Conservation (phyloP, 2,329 filamentous ascomycete genomes). For the Nigrospora sphaerica region DNA sequence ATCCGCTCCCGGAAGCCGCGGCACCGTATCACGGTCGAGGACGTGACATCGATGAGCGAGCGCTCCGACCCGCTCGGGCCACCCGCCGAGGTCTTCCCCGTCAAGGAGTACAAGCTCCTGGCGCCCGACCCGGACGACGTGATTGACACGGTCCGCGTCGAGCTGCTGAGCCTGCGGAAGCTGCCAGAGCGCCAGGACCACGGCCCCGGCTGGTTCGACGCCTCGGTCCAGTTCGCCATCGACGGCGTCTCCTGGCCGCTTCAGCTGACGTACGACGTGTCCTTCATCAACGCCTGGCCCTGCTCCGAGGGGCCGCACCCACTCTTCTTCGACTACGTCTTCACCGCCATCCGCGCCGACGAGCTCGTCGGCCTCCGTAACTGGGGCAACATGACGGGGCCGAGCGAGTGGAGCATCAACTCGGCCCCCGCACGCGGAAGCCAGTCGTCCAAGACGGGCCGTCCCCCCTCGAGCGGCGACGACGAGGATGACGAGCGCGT, state of each 20-base stretch:
- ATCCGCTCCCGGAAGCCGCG: slow-evolving; percentile 54
- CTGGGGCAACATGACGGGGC: slow-evolving; percentile 44
- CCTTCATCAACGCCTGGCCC: slow-evolving; percentile 59
- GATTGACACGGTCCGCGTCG: slow-evolving; percentile 61
- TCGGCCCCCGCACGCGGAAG: slow-evolving; percentile 15
- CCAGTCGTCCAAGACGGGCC: slow-evolving; percentile 9
- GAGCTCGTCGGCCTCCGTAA: slow-evolving; percentile 58
- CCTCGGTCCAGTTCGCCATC: slow-evolving; percentile 56
- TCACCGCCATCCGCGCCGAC: slow-evolving; percentile 52
- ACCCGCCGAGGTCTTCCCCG: slow-evolving; percentile 52
- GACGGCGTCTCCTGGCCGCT: slow-evolving; percentile 58
- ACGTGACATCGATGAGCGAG: slow-evolving; percentile 59
- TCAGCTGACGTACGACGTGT: slow-evolving; percentile 55
- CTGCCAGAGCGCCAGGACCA: slow-evolving; percentile 21
- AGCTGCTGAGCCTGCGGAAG: slow-evolving; percentile 55
- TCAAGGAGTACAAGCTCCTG: slow-evolving; percentile 60
- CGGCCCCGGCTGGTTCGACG: slow-evolving; percentile 47
- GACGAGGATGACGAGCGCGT: slow-evolving; percentile 56
- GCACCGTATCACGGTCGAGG: slow-evolving; percentile 47
- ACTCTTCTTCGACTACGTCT: slow-evolving; percentile 65
- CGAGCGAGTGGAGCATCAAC: slow-evolving; percentile 8
- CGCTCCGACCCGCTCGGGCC: slow-evolving; percentile 65
- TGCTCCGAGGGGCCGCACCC: slow-evolving; percentile 59
- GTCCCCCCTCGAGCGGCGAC: slow-evolving; percentile 6
- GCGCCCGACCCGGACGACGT: slow-evolving; percentile 49